Base-by-base conservation (phyloP, 495 filamentous ascomycete genomes). In the Aspergillus hancockii region DNA sequence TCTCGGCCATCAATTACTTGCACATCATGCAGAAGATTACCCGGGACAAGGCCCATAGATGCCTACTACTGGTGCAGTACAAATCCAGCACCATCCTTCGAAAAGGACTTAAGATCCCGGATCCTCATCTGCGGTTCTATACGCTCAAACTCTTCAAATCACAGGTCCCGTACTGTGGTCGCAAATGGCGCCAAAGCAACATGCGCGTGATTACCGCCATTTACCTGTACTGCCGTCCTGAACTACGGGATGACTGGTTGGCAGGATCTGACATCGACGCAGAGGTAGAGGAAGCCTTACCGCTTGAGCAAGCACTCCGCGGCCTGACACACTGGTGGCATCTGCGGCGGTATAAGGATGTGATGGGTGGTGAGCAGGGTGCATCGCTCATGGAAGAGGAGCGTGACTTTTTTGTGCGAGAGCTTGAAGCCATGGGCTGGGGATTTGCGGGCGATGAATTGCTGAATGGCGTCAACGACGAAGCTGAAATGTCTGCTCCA, bases 141-240 rank as follows among this genome's bases (percentile, higher is more conserved):
- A 96, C 93, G 8, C 86, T 98, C 66, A 98, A 98, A 69, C 83
- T 98, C 0, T 97, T 97, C 85, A 98, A 98, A 72, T 91, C 90
- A 57, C 95, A 98, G 68, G 94, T 98, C 1, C 94, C 94, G 14
- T 98, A 95, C 76, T 98, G 94, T 71, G 93, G 94, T 19, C 87
- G 94, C 14, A 98, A 98, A 75, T 98, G 94, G 94, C 86, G 94
- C 18, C 94, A 98, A 78, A 85, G 86, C 55, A 97, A 98, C 70
- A 98, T 98, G 94, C 88, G 93, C 52, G 93, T 98, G 63, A 98
- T 98, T 69, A 98, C 94, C 0, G 93, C 92, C 19, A 90, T 98
- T 3, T 98, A 96, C 65, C 77, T 98, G 31, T 90, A 96, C 74
- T 96, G 92, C 69, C 82, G 90, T 3, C 93, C 93, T 0, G 92